Conservation (phyloP, 352 stramenopile species). For the Pythium grandisporangium region DNA sequence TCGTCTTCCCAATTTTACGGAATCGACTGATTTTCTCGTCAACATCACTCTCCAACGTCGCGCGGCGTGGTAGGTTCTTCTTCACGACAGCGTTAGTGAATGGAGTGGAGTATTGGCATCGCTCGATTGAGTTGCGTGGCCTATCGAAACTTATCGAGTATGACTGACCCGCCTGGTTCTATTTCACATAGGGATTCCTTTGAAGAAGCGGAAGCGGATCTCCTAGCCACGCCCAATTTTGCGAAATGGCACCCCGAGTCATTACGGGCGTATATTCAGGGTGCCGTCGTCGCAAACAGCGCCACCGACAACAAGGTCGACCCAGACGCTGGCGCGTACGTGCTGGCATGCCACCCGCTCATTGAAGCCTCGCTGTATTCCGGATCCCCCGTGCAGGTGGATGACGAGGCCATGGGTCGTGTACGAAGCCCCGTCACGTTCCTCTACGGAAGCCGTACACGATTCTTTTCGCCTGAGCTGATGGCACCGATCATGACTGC, state of each 20-base stretch:
- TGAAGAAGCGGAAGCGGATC: slow-evolving; percentile 6
- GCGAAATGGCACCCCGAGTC: slow-evolving; percentile 27
- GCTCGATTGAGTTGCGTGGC: background rate
- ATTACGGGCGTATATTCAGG: slow-evolving; percentile 17
- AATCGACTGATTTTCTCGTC: slow-evolving; percentile 9
- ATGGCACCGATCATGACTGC: slow-evolving; percentile 14
- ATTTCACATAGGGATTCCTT: slow-evolving; percentile 5
- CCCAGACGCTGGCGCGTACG: background rate
- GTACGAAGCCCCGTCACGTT: slow-evolving; percentile 25
- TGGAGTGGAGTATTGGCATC: no score
- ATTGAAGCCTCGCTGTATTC: slow-evolving; percentile 32
- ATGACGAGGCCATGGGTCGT: slow-evolving; percentile 18
- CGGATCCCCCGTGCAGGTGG: slow-evolving; percentile 21
- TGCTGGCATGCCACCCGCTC: slow-evolving; percentile 20
- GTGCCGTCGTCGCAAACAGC: slow-evolving; percentile 19
- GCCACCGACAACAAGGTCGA: slow-evolving; percentile 14
- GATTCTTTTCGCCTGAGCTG: slow-evolving; percentile 22
- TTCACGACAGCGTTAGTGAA: no score
- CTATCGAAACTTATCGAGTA: background rate
- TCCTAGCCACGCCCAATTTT: slow-evolving; percentile 24
- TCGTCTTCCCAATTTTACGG: background rate
- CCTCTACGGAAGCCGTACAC: slow-evolving; percentile 28
- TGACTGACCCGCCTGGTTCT: background rate
- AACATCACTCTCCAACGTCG: slow-evolving; percentile 5
- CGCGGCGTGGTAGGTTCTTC: slow-evolving; percentile 3